Base-by-base conservation (phyloP, 73 alveolate genomes). In the Loxodes magnus region DNA sequence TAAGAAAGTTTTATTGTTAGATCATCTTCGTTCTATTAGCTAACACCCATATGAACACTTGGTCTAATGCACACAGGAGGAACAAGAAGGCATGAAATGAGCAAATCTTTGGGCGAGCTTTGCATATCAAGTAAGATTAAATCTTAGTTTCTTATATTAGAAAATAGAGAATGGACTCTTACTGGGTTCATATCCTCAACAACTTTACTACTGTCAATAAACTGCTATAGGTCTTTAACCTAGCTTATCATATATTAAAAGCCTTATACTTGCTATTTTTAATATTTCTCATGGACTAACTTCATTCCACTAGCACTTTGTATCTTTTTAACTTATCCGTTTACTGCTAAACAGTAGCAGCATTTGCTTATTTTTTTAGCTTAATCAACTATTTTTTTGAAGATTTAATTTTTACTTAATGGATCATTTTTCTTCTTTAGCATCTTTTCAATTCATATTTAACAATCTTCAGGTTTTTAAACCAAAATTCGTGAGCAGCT, bases 21-120 rank as follows among this genome's bases (percentile, higher is more conserved):
- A 74, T 92, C 99, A 50, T 92, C 99, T 78, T 92, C 97, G 44
- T 87, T 89, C 26, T 89, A 73, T 28, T 66, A 67, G 7, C 71
- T 66, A 37, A 44, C 53, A 22, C 80, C 69, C 75, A 75, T 73
- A 23, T 65, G 35, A 33, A 51, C 64, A 4, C 94, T 60, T 3
- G 97, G 97, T 19, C 97, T 61, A n/a, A 88, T 79, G 39, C 92
- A 74, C 9, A 79, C 74, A 12, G 97, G 97, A 25, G 97, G 97
- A 24, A 79, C 95, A 28, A 76, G 63, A 2, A 82, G 58, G 48
- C 69, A 70, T 21, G 82, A 52, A 5, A 88, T 53, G 25, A 88
- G 62, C 72, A 88, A 56, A 69, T 78, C 82, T 14, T 56, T 7
- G 17, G 97, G 95, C 25, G 64, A 62, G 4, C 68, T 66, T 44